These are phyloP conservation scores for Corylus avellana DNA, from an alignment of 306 rosid genomes.

Conservation along the genomic window DNA sequence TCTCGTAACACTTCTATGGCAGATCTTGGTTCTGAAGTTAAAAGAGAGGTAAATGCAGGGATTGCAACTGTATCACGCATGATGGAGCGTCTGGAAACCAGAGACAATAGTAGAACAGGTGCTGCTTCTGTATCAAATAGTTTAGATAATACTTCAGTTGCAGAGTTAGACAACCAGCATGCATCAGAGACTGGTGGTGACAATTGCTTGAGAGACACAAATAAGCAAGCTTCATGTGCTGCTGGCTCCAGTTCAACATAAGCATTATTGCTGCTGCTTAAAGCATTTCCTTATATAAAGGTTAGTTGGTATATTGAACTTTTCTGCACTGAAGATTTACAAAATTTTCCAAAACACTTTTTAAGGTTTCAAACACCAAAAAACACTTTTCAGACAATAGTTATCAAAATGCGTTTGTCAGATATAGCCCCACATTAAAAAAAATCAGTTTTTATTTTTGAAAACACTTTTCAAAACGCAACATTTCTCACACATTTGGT, in stretches of 20 bases:
- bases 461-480: too few species aligned
- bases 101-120: conserved; percentile 51
- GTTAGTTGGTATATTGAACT: conserved; percentile 33
- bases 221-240: conserved; percentile 48
- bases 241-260: conserved; percentile 84
- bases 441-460: too few species aligned
- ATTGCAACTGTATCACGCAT: conserved; percentile 80
- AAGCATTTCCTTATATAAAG: conserved; percentile 41
- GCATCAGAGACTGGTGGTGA: conserved; percentile 47
- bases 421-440: too few species aligned
- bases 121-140: conserved; percentile 48
- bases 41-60: conserved; percentile 80
- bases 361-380: too few species aligned
- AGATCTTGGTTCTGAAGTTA: conserved; percentile 85
- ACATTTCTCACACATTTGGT: too few species aligned
- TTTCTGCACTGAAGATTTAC: conserved; percentile 1
- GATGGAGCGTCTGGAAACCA: conserved; percentile 91
- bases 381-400: too few species aligned
- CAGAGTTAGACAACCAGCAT: conserved; percentile 43
- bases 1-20: conserved; percentile 79
- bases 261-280: conserved; percentile 37
- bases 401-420: too few species aligned
- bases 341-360: too few species aligned
- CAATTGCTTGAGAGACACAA: conserved; percentile 41
- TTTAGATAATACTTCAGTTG: conserved; percentile 47